Evolutionary conservation across 495 filamentous ascomycete species (phyloP).

Genomic region (Sordaria brevicollis): DNA sequence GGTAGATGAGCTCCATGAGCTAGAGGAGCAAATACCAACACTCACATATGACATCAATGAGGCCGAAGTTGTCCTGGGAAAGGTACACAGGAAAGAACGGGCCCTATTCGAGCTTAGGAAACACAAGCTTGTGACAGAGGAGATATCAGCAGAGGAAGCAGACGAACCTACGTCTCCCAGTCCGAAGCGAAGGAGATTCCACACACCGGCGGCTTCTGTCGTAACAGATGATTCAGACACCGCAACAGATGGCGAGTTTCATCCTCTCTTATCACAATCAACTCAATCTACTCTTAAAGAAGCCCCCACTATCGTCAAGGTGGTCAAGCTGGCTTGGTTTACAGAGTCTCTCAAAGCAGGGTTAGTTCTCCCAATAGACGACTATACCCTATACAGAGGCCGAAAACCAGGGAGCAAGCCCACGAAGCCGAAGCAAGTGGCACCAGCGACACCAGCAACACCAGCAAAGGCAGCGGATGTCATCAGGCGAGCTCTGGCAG

Average conservation of each 20-base stretch:
- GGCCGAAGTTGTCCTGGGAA: conserved; percentile 64
- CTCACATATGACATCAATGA: conserved; percentile 66
- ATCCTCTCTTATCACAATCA: not conserved
- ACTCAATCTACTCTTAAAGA: not conserved
- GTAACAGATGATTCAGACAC: conserved; percentile 28
- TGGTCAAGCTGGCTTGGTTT: conserved; percentile 73
- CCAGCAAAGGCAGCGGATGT: conserved; percentile 13
- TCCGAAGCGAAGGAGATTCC: conserved; percentile 29
- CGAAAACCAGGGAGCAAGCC: conserved; percentile 17
- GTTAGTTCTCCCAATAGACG: conserved; percentile 43
- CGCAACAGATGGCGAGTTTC: conserved; percentile 21
- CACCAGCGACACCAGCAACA: no score
- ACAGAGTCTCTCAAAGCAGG: conserved; percentile 46
- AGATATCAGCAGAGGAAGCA: conserved; percentile 28
- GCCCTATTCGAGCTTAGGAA: conserved; percentile 69
- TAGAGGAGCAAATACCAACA: conserved; percentile 52
- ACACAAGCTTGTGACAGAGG: conserved; percentile 47
- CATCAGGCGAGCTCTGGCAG: conserved; percentile 24
- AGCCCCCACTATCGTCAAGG: conserved; percentile 38
- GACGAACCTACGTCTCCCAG: conserved; percentile 5
- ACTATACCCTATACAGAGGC: conserved; percentile 61
- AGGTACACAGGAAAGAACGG: conserved; percentile 54
- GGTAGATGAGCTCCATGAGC: conserved; percentile 45
- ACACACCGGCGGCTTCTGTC: not conserved
- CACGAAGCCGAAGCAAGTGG: conserved; percentile 5